phyloP scores from a whole-genome alignment of 2,329 filamentous ascomycete genomes.

The Fusarium odoratissimum region DNA sequence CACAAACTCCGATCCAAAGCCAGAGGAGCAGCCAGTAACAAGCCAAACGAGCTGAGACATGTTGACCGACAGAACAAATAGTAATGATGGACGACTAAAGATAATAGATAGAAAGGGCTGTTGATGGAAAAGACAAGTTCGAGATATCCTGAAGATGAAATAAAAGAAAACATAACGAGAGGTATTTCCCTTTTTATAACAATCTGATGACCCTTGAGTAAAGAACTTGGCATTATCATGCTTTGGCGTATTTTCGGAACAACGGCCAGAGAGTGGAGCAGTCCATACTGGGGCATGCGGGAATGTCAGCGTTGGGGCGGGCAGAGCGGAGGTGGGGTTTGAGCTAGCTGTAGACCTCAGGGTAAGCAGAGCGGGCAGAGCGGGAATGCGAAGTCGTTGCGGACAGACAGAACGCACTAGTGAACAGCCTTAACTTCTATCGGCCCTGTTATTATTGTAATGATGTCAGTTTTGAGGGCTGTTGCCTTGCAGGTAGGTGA shows the following conservation, averaged over 20 bases:
- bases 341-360: background rate
- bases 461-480: background rate
- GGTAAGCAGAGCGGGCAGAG: background rate
- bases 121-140: fast-evolving
- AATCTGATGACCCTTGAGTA: fast-evolving
- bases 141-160: fast-evolving
- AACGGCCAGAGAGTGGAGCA: background rate
- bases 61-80: background rate
- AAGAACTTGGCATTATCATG: background rate
- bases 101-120: background rate
- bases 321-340: background rate
- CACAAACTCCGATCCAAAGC: constrained; percentile 45
- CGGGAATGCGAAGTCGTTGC: background rate
- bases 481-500: background rate
- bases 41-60: constrained; percentile 50
- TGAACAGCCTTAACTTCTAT: background rate
- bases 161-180: fast-evolving
- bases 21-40: constrained; percentile 50
- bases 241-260: no score
- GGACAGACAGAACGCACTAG: background rate
- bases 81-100: background rate
- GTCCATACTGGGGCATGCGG: background rate
- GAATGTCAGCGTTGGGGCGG: background rate
- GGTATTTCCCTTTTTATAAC: background rate
- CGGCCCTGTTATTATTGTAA: background rate